Conservation (phyloP, 1,284 basidiomycete species). For the Meripilus lineatus region DNA sequence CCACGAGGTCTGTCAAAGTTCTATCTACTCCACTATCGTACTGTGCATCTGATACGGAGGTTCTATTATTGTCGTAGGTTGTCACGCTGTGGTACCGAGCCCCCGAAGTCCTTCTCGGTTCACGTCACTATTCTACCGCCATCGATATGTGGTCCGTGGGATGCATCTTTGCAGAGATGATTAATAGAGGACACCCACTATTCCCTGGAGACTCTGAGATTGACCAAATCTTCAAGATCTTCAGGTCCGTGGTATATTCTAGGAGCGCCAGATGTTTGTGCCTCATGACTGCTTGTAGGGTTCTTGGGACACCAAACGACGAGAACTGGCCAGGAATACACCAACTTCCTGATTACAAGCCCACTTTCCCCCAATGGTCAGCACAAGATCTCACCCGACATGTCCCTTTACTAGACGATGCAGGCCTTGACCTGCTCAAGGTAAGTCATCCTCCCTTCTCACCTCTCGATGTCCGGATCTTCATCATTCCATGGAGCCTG, state of each 20-base stretch:
- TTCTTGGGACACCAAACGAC: conserved; percentile 94
- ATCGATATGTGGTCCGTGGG: conserved; percentile 99
- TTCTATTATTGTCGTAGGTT: conserved; percentile 51
- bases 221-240: conserved; percentile 99
- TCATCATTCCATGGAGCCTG: too few species aligned
- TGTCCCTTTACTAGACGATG: conserved; percentile 65
- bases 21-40: conserved; percentile 4
- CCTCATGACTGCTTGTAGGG: conserved; percentile 39
- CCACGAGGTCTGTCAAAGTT: conserved; percentile 70
- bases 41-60: background rate
- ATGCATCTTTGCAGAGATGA: conserved; percentile 93
- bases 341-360: conserved; percentile 91
- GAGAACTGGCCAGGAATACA: conserved; percentile 90
- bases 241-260: conserved; percentile 55
- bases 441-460: conserved; percentile 33
- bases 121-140: conserved; percentile 92
- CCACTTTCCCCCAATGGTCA: conserved; percentile 95
- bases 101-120: conserved; percentile 94
- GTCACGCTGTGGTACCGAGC: conserved; percentile 99
- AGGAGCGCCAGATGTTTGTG: background rate
- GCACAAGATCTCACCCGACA: conserved; percentile 61
- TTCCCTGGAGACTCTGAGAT: conserved; percentile 99
- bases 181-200: conserved; percentile 81
- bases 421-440: conserved; percentile 76
- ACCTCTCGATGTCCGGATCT: background rate